phyloP scores from a whole-genome alignment of 2,329 filamentous ascomycete species.

The Alternaria incomplexa region DNA sequence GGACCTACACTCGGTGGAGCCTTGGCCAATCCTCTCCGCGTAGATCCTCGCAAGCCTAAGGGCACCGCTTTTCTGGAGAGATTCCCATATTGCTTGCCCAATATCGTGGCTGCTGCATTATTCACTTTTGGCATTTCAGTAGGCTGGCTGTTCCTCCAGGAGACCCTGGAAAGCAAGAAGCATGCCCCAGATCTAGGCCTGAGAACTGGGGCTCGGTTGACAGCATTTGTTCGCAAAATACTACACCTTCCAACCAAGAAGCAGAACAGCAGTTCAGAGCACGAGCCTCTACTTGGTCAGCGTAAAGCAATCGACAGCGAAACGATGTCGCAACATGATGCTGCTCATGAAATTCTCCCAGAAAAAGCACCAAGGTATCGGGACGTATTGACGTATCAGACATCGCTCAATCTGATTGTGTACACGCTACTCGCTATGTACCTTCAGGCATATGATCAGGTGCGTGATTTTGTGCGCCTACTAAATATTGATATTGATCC shows the following conservation, averaged over 20 bases:
- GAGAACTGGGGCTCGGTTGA: conserved; percentile 71
- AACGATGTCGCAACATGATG: conserved; percentile 9
- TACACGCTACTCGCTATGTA: conserved; percentile 86
- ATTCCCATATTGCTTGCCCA: conserved; percentile 85
- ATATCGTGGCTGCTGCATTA: conserved; percentile 75
- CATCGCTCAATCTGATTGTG: conserved; percentile 73
- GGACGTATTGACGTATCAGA: conserved; percentile 77
- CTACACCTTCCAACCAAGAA: conserved; percentile 19
- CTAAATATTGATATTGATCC: conserved; percentile 6
- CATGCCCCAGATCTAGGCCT: conserved; percentile 76
- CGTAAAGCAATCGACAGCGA: conserved; percentile 27
- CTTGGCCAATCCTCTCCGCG: conserved; percentile 78
- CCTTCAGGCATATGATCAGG: conserved; percentile 82
- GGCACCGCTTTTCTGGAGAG: conserved; percentile 70
- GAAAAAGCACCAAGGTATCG: conserved; percentile 50
- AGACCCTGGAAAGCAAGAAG: conserved; percentile 79
- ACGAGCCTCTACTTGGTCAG: conserved; percentile 38
- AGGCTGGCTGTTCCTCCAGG: conserved; percentile 80
- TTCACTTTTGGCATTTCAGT: conserved; percentile 78
- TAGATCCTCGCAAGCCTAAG: conserved; percentile 72
- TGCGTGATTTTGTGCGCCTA: conserved; percentile 6
- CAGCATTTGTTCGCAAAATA: conserved; percentile 29
- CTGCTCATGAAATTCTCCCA: conserved; percentile 8
- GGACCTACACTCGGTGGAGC: conserved; percentile 86
- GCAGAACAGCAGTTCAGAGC: conserved; percentile 22